These are phyloP conservation scores for Saccharomycopsis hybrid DNA, from an alignment of 1,139 yeast species.

Conservation along the genomic window DNA sequence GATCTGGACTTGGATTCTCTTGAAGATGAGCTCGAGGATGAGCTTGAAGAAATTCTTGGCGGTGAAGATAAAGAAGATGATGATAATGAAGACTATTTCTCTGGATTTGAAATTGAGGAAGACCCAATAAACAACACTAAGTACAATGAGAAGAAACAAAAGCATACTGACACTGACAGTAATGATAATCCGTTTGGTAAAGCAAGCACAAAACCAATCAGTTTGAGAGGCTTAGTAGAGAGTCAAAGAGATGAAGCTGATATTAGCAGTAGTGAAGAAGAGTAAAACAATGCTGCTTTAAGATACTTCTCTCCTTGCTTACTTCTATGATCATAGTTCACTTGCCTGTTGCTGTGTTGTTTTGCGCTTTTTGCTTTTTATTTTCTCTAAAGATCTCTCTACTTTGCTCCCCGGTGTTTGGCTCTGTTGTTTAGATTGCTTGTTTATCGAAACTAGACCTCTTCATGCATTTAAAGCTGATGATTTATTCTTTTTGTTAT, in stretches of 20 bases:
- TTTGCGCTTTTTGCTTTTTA: too few relatives aligned
- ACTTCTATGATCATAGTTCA: background rate
- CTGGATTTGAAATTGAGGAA: slow-evolving; percentile 19
- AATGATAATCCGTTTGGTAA: background rate
- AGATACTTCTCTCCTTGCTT: background rate
- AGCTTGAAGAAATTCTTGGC: slow-evolving; percentile 13
- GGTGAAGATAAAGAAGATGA: slow-evolving; percentile 12
- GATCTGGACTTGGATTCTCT: slow-evolving; percentile 43
- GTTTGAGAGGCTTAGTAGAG: slow-evolving; percentile 14
- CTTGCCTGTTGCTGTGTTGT: background rate
- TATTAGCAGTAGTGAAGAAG: slow-evolving; percentile 16
- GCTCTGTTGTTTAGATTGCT: too few relatives aligned
- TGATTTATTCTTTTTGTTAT: too few relatives aligned
- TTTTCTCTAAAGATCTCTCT: too few relatives aligned
- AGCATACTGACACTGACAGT: too few relatives aligned
- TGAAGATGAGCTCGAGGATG: slow-evolving; percentile 34
- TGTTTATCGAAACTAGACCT: too few relatives aligned
- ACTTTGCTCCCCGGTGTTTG: too few relatives aligned
- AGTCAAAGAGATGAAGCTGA: slow-evolving; percentile 12
- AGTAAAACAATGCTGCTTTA: background rate
- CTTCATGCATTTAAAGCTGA: too few relatives aligned
- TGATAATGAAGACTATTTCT: slow-evolving; percentile 4
- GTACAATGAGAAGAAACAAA: background rate
- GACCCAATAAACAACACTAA: slow-evolving; percentile 3
- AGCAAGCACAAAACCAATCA: slow-evolving; percentile 11